Base-by-base conservation (phyloP, 2,329 filamentous ascomycete genomes). In the Hysterium pulicare region DNA sequence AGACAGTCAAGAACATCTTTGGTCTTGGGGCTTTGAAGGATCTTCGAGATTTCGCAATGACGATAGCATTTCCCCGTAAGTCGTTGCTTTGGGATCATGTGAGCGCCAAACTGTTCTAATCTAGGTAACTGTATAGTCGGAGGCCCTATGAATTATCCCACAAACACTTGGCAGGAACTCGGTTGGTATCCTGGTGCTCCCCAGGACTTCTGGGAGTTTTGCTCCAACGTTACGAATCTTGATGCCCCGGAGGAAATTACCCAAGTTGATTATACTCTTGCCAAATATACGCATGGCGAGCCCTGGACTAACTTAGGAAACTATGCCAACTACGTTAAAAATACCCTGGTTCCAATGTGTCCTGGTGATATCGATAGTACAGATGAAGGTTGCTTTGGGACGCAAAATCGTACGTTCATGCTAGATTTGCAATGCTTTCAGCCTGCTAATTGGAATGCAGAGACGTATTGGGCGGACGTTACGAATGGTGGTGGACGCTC, bases 151-250 rank as follows among this genome's bases (percentile, higher is more conserved):
- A 68, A 68, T 45, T 78, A 78, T 49, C 70, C 71, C 0, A 74
- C 70, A 0, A 64, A 62, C 19, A 78, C 75, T 4, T 78, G 76
- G 75, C 75, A 78, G 59, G 76, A 78, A 50, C 57, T 79, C 8
- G 75, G 72, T 43, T 79, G 75, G 75, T 55, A 62, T 24, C 58
- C 62, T 6, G 61, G 46, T 0, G 67, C 66, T 31, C 62, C 63
- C 2, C 54, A 68, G 4, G 72, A 78, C 50, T 78, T 78, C 53
- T 78, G 70, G 57, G 49, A 68, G 33, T 79, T 79, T 59, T 78
- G 75, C 54, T 64, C 61, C 7, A 78, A 77, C 40, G 66, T 78
- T 33, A 75, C 75, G 1, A 68, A 76, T 42, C 55, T 70, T 23
- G 54, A 72, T 37, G 62, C 73, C 0, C 69, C 74, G 0, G 62